Conservation (phyloP, 2,329 filamentous ascomycete genomes). For the Fusarium avenaceum region DNA sequence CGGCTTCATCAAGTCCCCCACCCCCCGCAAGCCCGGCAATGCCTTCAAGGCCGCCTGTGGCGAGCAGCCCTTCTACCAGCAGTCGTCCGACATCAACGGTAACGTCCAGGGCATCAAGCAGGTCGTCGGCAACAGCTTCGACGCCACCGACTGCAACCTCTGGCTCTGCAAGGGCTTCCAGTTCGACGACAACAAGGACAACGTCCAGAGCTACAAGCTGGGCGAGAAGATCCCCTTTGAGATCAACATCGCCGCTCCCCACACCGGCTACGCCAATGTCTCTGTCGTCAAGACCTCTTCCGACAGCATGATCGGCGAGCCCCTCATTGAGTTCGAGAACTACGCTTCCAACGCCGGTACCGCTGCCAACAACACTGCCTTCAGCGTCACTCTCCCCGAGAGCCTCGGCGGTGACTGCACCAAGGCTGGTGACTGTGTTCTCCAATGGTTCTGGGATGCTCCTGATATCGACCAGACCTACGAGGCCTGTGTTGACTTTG, state of each 20-base stretch:
- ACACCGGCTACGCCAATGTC: conserved; percentile 66
- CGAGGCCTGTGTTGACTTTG: conserved; percentile 73
- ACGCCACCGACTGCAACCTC: conserved; percentile 54
- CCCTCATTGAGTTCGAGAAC: conserved; percentile 66
- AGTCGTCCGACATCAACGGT: conserved; percentile 54
- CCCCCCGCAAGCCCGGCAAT: conserved; percentile 57
- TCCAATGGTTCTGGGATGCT: conserved; percentile 75
- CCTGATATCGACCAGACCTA: conserved; percentile 70
- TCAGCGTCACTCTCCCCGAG: conserved; percentile 67
- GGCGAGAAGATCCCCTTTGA: conserved; percentile 61
- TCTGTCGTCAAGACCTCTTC: conserved; percentile 67
- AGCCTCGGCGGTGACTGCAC: conserved; percentile 62
- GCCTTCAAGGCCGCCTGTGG: conserved; percentile 62
- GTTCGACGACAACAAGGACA: conserved; percentile 60
- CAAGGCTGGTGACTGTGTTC: conserved; percentile 63
- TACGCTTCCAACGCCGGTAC: conserved; percentile 64
- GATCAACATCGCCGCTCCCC: conserved; percentile 59
- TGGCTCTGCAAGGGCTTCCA: conserved; percentile 63
- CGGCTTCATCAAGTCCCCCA: conserved; percentile 59
- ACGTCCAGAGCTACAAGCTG: conserved; percentile 58
- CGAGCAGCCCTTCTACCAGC: conserved; percentile 54
- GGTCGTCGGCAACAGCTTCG: conserved; percentile 46
- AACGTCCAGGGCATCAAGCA: conserved; percentile 56
- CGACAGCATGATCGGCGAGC: conserved; percentile 65
- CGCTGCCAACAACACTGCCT: conserved; percentile 61